Conservation (phyloP, 2,329 filamentous ascomycete species). For the Pseudogymnoascus sp. region DNA sequence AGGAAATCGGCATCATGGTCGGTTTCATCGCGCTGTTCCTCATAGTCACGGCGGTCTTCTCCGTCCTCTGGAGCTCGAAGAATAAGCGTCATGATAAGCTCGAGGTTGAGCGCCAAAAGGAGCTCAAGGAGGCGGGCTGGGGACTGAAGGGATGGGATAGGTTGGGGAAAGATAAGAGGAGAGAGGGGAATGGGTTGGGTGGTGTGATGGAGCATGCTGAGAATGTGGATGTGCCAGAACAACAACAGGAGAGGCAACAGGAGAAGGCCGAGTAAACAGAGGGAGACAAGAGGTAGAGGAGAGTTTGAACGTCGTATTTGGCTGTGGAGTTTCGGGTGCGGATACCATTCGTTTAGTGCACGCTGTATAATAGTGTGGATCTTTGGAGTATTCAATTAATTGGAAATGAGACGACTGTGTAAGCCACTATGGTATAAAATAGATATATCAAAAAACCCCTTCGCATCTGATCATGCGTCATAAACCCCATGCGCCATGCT, state of each 20-base stretch:
- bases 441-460: not conserved
- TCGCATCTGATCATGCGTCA: not conserved
- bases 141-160: not conserved
- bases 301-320: not conserved
- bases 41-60: slow-evolving; percentile 12
- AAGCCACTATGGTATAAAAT: slow-evolving; percentile 6
- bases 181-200: not conserved
- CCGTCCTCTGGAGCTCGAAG: slow-evolving; percentile 11
- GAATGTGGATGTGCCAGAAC: not conserved
- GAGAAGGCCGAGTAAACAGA: not conserved
- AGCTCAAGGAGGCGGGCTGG: not conserved
- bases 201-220: not conserved
- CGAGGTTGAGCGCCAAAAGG: not conserved
- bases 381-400: slow-evolving; percentile 1
- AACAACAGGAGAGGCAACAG: not conserved
- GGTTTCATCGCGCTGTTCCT: slow-evolving; percentile 1
- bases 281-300: too few relatives aligned
- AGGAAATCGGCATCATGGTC: not conserved
- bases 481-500: not conserved
- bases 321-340: not conserved
- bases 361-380: not conserved
- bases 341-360: not conserved
- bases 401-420: slow-evolving; percentile 4
- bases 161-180: not conserved
- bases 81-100: not conserved